A percentile compares a stretch with the other conserved stretches of the same genome.
These are phyloP conservation scores for Fusarium dimerum DNA, from an alignment of 2,329 filamentous ascomycete genomes.

Conservation along the genomic window DNA sequence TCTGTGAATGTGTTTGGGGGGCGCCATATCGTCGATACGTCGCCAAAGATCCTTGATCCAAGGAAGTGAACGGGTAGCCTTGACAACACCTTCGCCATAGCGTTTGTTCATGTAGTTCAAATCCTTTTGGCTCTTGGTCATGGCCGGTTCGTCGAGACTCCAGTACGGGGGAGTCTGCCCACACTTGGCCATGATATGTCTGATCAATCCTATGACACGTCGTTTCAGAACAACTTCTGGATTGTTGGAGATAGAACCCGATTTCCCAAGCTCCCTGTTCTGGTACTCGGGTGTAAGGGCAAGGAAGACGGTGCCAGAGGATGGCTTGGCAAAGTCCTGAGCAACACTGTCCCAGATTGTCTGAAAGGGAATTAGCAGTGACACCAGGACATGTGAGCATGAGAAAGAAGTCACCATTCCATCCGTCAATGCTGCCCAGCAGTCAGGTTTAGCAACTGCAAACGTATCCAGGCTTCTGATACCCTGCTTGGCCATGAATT, in stretches of 20 bases:
- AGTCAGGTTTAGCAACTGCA: conserved; percentile 19
- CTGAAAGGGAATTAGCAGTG: conserved; percentile 12
- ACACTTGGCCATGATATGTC: not conserved
- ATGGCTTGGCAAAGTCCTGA: conserved; percentile 12
- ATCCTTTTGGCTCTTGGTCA: not conserved
- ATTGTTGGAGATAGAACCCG: not conserved
- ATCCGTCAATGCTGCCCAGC: conserved; percentile 25
- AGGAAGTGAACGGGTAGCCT: conserved; percentile 9
- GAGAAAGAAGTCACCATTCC: conserved; percentile 23
- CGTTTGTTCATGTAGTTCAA: not conserved
- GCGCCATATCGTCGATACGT: not conserved
- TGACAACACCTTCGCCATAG: conserved; percentile 3
- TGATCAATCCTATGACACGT: not conserved
- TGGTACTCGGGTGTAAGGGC: conserved; percentile 29
- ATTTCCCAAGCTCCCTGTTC: conserved; percentile 8
- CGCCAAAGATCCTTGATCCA: not conserved
- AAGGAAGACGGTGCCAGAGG: conserved; percentile 27
- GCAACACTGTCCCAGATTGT: conserved; percentile 31
- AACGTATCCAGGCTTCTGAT: conserved; percentile 23
- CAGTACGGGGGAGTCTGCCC: conserved; percentile 9
- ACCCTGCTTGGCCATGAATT: conserved; percentile 21
- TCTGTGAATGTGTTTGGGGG: not conserved
- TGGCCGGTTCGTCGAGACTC: not conserved
- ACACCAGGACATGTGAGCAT: not conserved
- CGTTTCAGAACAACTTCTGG: not conserved